These are phyloP conservation scores for Zasmidium cellare DNA, from an alignment of 2,329 filamentous ascomycete genomes.

Conservation along the genomic window DNA sequence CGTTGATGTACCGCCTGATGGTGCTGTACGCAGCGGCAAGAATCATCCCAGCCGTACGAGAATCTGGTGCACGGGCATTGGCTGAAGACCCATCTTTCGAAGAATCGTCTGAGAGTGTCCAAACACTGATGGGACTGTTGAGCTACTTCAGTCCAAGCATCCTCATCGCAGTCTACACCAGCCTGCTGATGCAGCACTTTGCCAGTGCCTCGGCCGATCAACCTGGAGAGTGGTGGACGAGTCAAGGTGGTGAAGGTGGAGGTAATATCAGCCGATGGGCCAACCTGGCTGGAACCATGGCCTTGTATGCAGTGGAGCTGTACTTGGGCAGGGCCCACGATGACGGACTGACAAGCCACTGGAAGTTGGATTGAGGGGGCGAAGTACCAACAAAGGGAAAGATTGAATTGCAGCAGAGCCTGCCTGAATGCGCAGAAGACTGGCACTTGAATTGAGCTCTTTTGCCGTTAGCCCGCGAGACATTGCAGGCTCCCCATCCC, in stretches of 20 bases:
- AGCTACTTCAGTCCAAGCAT: slow-evolving; percentile 96
- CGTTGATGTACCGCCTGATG: slow-evolving; percentile 86
- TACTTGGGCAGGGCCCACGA: slow-evolving; percentile 82
- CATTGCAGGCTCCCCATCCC: too few relatives aligned
- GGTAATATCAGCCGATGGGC: slow-evolving; percentile 92
- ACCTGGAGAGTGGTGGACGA: slow-evolving; percentile 74
- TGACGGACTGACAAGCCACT: slow-evolving; percentile 75
- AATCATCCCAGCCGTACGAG: slow-evolving; percentile 90
- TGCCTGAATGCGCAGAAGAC: too few relatives aligned
- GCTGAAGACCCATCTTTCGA: slow-evolving; percentile 84
- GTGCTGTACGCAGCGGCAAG: slow-evolving; percentile 94
- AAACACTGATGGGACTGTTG: slow-evolving; percentile 75
- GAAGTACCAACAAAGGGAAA: too few relatives aligned
- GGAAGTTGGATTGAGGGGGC: slow-evolving; percentile 60
- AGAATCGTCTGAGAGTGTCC: slow-evolving; percentile 64
- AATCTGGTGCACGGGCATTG: slow-evolving; percentile 78
- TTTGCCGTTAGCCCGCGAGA: too few relatives aligned
- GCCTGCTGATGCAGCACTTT: slow-evolving; percentile 92
- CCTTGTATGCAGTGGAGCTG: slow-evolving; percentile 84
- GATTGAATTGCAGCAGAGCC: too few relatives aligned
- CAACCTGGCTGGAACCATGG: slow-evolving; percentile 86
- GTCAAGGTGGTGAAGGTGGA: slow-evolving; percentile 76
- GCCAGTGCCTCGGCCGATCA: slow-evolving; percentile 65
- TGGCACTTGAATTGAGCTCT: too few relatives aligned
- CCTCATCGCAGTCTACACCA: slow-evolving; percentile 94